Percentiles rank a stretch among this genome's conserved stretches.
phyloP scores from a whole-genome alignment of 768 basidiomycete genomes.

The Sistotremastrum niveocremeum region DNA sequence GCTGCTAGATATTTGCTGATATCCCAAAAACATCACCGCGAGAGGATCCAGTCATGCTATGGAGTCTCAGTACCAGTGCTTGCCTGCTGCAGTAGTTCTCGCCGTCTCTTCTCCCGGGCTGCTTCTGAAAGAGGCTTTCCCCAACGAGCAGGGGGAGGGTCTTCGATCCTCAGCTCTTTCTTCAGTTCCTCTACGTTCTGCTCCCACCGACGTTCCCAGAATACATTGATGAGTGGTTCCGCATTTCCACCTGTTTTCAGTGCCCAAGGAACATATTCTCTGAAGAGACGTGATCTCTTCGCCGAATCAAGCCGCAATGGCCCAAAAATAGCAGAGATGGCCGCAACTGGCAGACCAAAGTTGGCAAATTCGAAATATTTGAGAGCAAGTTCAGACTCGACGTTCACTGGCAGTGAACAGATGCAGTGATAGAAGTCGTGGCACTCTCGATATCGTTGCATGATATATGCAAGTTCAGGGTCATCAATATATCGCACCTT shows the following conservation, averaged over 20 bases:
- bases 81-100: too few relatives aligned
- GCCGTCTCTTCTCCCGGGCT: conserved; percentile 22
- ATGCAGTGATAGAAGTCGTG: conserved; percentile 97
- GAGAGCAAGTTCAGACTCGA: conserved; percentile 84
- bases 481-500: conserved; percentile 93
- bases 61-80: too few relatives aligned
- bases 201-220: conserved; percentile 94
- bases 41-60: too few relatives aligned
- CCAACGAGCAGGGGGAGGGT: conserved; percentile 66
- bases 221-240: conserved; percentile 71
- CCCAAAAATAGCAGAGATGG: conserved; percentile 65
- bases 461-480: conserved; percentile 92
- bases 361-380: conserved; percentile 94
- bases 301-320: conserved; percentile 48
- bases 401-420: conserved; percentile 75
- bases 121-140: conserved; percentile 52
- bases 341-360: conserved; percentile 79
- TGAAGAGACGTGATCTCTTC: conserved; percentile 45
- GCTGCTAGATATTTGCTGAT: too few relatives aligned
- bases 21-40: too few relatives aligned
- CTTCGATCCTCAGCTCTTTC: conserved; percentile 72
- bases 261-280: conserved; percentile 90
- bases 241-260: conserved; percentile 67
- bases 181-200: conserved; percentile 73
- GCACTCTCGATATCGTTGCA: conserved; percentile 95